Conservation (phyloP, 2,329 filamentous ascomycete species). For the Rhynchosporium graminicola region DNA sequence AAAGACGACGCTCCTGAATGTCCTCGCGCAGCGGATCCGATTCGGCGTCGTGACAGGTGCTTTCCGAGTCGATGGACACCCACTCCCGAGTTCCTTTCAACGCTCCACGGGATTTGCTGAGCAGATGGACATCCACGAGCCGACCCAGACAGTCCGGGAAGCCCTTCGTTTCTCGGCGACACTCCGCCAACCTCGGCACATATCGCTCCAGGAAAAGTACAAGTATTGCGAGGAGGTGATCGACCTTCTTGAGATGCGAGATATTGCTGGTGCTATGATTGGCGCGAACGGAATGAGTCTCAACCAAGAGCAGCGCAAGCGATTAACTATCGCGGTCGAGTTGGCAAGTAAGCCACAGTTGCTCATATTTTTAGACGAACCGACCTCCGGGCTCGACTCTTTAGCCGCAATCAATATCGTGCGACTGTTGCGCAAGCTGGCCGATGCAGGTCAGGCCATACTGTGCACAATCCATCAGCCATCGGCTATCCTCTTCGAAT, state of each 20-base stretch:
- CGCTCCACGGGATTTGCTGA: conserved; percentile 79
- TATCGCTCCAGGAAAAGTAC: conserved; percentile 73
- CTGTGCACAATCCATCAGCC: conserved; percentile 56
- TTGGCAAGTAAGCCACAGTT: conserved; percentile 54
- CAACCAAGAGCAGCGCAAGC: conserved; percentile 61
- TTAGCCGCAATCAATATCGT: conserved; percentile 63
- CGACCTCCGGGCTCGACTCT: conserved; percentile 58
- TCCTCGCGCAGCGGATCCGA: conserved; percentile 79
- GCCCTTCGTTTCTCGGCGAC: conserved; percentile 81
- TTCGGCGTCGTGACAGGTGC: conserved; percentile 87
- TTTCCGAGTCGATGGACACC: conserved; percentile 67
- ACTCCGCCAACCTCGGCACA: conserved; percentile 75
- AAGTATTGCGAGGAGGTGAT: conserved; percentile 49
- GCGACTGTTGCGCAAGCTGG: conserved; percentile 59
- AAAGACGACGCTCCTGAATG: conserved; percentile 87
- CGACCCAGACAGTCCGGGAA: conserved; percentile 83
- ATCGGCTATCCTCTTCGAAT: conserved; percentile 51
- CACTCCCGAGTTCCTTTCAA: conserved; percentile 79
- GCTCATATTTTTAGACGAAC: conserved; percentile 61
- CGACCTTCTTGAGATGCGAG: conserved; percentile 61
- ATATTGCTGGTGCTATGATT: conserved; percentile 64
- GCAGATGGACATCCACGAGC: conserved; percentile 77
- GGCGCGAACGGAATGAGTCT: conserved; percentile 58
- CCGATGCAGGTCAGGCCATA: conserved; percentile 51
- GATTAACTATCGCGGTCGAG: conserved; percentile 59